Conservation (phyloP, 1,284 basidiomycete genomes). For the Naganishia liquefaciens region DNA sequence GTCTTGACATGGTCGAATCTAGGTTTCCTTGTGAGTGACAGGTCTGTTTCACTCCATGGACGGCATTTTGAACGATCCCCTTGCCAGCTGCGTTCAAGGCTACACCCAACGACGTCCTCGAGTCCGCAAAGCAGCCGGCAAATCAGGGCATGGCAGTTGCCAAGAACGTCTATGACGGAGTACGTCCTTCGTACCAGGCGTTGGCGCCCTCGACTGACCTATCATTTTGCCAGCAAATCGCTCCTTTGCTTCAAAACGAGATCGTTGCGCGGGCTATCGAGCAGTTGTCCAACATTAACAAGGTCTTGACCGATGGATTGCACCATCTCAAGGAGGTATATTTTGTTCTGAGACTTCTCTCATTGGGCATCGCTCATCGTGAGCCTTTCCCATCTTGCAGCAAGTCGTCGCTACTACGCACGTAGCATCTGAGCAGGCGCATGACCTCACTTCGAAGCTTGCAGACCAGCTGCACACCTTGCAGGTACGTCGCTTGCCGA, state of each 20-base stretch:
- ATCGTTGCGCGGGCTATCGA: slow-evolving; percentile 32
- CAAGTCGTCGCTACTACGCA: slow-evolving; percentile 27
- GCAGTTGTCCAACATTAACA: slow-evolving; percentile 30
- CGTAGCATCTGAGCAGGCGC: slow-evolving; percentile 31
- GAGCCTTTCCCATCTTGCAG: slow-evolving; percentile 1
- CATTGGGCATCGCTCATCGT: neutral
- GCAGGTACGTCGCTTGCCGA: slow-evolving; percentile 11
- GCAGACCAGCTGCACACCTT: slow-evolving; percentile 30
- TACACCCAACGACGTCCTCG: slow-evolving; percentile 50
- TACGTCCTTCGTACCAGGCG: slow-evolving; percentile 34
- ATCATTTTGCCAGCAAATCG: slow-evolving; percentile 23
- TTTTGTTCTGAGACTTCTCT: neutral
- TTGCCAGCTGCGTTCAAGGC: slow-evolving; percentile 52
- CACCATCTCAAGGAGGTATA: slow-evolving; percentile 29
- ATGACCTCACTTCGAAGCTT: slow-evolving; percentile 24
- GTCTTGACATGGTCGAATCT: slow-evolving; percentile 51
- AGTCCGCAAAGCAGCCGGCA: slow-evolving; percentile 46
- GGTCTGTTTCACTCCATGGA: slow-evolving; percentile 11
- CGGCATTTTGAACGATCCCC: slow-evolving; percentile 1
- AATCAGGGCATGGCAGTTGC: slow-evolving; percentile 33
- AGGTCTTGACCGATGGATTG: slow-evolving; percentile 21
- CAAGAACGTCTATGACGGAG: slow-evolving; percentile 51
- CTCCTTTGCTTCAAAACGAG: slow-evolving; percentile 27
- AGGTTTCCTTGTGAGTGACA: slow-evolving; percentile 50
- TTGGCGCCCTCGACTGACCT: neutral